A percentile compares a stretch with the other conserved stretches of the same genome.
These are phyloP conservation scores for Metarhizium guizhouense DNA, from an alignment of 2,329 filamentous ascomycete species.

Conservation along the genomic window DNA sequence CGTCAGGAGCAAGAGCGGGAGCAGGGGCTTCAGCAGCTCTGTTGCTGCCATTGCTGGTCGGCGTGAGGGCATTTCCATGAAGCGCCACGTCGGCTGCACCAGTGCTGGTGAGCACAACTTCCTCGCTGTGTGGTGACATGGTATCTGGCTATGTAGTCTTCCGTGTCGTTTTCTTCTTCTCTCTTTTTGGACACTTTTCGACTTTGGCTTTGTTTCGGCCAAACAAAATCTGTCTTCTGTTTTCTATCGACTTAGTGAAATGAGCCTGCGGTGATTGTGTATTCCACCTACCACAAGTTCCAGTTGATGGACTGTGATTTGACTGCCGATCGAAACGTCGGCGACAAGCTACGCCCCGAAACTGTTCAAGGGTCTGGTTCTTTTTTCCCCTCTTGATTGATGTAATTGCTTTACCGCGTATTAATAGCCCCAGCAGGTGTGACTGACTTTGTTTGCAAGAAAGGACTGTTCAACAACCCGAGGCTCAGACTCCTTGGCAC, in stretches of 20 bases:
- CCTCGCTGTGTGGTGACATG: slow-evolving; percentile 28
- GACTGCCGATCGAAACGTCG: not conserved
- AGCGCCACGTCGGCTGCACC: slow-evolving; percentile 12
- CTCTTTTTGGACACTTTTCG: not conserved
- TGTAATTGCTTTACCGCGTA: too few species aligned
- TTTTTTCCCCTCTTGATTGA: not conserved
- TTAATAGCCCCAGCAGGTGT: too few species aligned
- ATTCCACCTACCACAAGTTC: not conserved
- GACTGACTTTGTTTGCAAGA: too few species aligned
- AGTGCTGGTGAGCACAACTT: slow-evolving; percentile 17
- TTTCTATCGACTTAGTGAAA: not conserved
- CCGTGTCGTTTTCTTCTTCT: not conserved
- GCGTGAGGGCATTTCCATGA: slow-evolving; percentile 6
- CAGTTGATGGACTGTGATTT: not conserved
- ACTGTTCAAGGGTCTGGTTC: not conserved
- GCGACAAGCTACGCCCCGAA: not conserved
- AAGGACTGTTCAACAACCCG: too few species aligned
- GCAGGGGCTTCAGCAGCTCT: not conserved
- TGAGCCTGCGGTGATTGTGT: not conserved
- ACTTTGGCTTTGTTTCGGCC: not conserved
- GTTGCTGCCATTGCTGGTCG: slow-evolving; percentile 1
- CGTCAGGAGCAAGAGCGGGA: not conserved
- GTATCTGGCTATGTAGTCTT: not conserved
- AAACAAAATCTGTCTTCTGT: not conserved
- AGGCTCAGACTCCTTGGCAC: not conserved